Conservation (phyloP, 2,329 filamentous ascomycete species). For the Aureobasidium sp. region DNA sequence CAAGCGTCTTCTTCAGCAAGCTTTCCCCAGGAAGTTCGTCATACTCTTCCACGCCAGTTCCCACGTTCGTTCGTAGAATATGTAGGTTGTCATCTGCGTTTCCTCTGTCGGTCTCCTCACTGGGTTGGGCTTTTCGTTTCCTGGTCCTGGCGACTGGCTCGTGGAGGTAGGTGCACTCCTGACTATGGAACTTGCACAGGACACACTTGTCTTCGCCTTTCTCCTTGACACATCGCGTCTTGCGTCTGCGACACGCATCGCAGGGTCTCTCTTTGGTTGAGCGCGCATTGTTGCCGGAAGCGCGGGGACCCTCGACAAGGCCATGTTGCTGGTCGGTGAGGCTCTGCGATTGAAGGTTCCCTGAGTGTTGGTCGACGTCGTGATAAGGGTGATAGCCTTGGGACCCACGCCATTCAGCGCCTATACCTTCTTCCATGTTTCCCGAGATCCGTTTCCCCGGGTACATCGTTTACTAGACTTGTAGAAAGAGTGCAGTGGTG, state of each 20-base stretch:
- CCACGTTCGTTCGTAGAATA: not conserved
- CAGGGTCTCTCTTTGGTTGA: constrained; percentile 12
- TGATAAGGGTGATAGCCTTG: not conserved
- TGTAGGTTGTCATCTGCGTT: constrained; percentile 11
- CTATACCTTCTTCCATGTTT: not conserved
- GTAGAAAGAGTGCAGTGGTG: not conserved
- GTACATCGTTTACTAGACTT: not conserved
- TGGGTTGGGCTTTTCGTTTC: constrained; percentile 3
- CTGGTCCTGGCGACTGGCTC: constrained; percentile 13
- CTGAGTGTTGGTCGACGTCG: not conserved
- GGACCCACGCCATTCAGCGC: not conserved
- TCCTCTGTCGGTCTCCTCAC: not conserved
- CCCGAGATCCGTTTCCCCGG: not conserved
- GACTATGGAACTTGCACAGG: constrained; percentile 54
- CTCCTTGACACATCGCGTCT: constrained; percentile 22
- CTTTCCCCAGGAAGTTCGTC: constrained; percentile 59
- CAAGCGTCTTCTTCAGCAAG: constrained; percentile 54
- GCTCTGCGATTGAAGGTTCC: not conserved
- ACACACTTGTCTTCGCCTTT: constrained; percentile 19
- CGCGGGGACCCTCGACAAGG: not conserved
- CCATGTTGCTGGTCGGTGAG: not conserved
- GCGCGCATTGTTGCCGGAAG: not conserved
- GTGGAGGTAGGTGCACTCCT: constrained; percentile 71
- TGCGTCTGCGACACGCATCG: constrained; percentile 18
- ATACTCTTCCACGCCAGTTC: constrained; percentile 54